Conservation (phyloP, 441 rosid genomes). For the Jatropha podagrica region DNA sequence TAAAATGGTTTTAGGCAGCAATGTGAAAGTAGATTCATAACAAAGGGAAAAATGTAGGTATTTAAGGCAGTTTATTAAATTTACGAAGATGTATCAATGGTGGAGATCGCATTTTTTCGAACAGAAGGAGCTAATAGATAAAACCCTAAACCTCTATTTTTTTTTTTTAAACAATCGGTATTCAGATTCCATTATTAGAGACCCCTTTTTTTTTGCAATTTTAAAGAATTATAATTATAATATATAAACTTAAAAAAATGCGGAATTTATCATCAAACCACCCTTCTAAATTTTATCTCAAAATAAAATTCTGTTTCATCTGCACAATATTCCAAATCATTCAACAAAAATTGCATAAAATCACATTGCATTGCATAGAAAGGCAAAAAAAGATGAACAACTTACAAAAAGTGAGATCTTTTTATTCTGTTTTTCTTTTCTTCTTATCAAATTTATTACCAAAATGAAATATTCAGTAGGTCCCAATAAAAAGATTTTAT, state of each 20-base stretch:
- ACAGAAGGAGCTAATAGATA: no score
- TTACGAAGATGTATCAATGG: no score
- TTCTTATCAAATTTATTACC: not conserved
- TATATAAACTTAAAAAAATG: no score
- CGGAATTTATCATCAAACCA: no score
- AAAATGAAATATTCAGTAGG: slow-evolving; percentile 26
- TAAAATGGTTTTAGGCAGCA: not conserved
- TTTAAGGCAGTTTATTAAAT: no score
- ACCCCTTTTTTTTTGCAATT: no score
- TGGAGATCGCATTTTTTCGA: no score
- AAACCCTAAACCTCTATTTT: no score
- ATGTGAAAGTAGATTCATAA: not conserved
- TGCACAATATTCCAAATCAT: not conserved
- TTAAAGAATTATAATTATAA: no score
- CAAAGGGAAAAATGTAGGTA: not conserved
- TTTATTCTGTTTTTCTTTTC: not conserved
- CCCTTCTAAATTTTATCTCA: no score
- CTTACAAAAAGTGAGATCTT: not conserved
- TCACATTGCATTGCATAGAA: not conserved
- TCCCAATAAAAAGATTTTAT: slow-evolving; percentile 21
- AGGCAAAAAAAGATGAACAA: not conserved
- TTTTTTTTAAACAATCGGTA: no score
- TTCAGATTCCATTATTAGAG: no score
- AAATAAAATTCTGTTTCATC: not conserved
- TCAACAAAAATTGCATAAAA: not conserved